Base-by-base conservation (phyloP, 2,329 filamentous ascomycete species). In the Neophaeococcomyces mojaviensis region DNA sequence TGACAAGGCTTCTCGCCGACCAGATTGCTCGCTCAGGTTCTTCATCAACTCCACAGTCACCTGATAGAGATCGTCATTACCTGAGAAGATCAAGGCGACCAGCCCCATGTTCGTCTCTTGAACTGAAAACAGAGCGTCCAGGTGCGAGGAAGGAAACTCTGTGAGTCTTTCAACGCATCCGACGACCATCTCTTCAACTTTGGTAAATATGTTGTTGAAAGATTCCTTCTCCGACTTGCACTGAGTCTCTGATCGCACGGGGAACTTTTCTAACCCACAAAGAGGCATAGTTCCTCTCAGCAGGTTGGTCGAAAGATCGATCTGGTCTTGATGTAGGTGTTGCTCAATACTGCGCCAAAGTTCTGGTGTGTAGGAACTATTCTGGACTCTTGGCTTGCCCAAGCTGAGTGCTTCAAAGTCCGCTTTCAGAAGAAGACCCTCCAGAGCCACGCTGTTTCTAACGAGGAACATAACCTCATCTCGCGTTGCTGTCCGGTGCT, bases 11-110 rank as follows among this genome's bases (percentile, higher is more conserved):
- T 82, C 78, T 50, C 74, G 68, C 46, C 79, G 70, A 49, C 72
- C 74, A 44, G 75, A 74, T 62, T 94, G 80, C 7, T 77, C 78
- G 30, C 86, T 92, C 57, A 90, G 78, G 30, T 80, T 80, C 64
- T 95, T 95, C 53, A 97, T 76, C 22, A 97, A 70, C 54, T 88
- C 84, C 5, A 89, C 77, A 1, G 86, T 82, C 13, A 86, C 84
- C 60, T 89, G 83, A 50, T 87, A 88, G 28, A 92, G 82, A 48
- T 81, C 76, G 46, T 84, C 72, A 55, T 94, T 83, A 13, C 87
- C 86, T 35, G 88, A 88, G 46, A 96, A 81, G 5, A 96, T 78
- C 15, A 87, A 76, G 3, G 84, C 82, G 37, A 95, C 79, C 34
- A 95, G 74, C 31, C 86, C 79, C 53, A 82, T 80, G 49, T 86